Base-by-base conservation (phyloP, 2,329 filamentous ascomycete genomes). In the Pseudodiploospora longispora region DNA sequence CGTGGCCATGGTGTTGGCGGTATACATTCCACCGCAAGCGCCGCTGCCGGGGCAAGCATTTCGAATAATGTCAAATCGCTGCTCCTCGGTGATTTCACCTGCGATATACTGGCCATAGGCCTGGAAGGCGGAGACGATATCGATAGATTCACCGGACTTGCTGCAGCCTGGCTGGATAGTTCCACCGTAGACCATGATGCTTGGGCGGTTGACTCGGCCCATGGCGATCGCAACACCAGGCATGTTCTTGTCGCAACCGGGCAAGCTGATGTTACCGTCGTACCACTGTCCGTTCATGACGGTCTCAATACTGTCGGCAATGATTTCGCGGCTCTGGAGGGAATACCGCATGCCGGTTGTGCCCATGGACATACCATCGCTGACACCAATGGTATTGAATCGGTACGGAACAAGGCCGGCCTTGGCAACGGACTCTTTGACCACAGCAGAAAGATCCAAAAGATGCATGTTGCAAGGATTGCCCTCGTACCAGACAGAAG, bases 401-500 rank as follows among this genome's bases (percentile, higher is more conserved):
- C 96, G 90, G 75, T 94, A 95, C 51, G 89, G 88, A 48, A 95
- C 76, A 49, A 98, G 75, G 27, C 88, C 87, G 30, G 89, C 86
- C 57, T 84, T 68, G 44, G 67, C 67, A 35, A 81, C 75, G 10
- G 75, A 79, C 55, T 78, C 65, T 59, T 69, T 72, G 52, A 95
- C 85, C 52, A 83, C 71, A 64, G 84, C 75, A 61, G 87, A 95
- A 49, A 98, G 79, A 59, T 94, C 87, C 67, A 98, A 76, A 50
- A 98, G 73, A 68, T 98, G 93, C 91, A 96, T 98, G 71, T 98
- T 98, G 75, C 93, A 98, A 28, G 93, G 93, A 70, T 98, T 98
- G 46, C 93, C 93, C 56, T 88, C 85, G 70, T 91, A 96, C 93
- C 93, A 98, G 49, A 97, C 90, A 5, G 90, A 96, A 36, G 91